These are phyloP conservation scores for Colletotrichum phormii DNA, from an alignment of 2,329 filamentous ascomycete genomes.

Conservation along the genomic window DNA sequence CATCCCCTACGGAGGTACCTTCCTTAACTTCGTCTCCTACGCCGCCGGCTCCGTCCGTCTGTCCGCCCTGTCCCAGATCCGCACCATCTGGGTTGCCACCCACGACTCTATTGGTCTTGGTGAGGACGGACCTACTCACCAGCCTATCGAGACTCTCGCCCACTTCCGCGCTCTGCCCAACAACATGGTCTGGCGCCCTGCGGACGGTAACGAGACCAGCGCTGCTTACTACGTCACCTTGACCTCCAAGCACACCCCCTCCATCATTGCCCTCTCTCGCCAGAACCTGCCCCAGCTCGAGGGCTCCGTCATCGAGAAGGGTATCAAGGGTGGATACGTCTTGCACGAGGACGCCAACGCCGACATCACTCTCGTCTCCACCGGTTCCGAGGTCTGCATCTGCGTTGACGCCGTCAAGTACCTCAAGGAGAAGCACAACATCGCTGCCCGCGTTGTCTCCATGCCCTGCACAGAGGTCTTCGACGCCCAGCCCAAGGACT, in stretches of 20 bases:
- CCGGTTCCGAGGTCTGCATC: constrained; percentile 95
- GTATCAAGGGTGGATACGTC: constrained; percentile 95
- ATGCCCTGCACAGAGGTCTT: constrained; percentile 98
- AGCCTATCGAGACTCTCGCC: constrained; percentile 97
- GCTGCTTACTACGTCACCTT: constrained; percentile 97
- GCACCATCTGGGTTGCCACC: constrained; percentile 94
- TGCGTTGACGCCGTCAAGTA: constrained; percentile 93
- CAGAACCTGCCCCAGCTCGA: constrained; percentile 99
- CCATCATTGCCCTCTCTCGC: constrained; percentile 92
- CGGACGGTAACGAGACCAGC: constrained; percentile 97
- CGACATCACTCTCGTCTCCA: constrained; percentile 89
- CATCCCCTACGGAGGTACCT: constrained; percentile 94
- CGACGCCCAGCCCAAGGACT: constrained; percentile 92
- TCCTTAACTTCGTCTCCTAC: constrained; percentile 99
- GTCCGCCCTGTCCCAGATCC: constrained; percentile 89
- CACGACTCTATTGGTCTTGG: constrained; percentile 99
- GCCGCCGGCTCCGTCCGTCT: constrained; percentile 95
- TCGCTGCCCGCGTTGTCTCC: constrained; percentile 93
- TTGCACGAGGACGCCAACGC: constrained; percentile 86
- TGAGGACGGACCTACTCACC: constrained; percentile 98
- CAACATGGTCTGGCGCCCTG: constrained; percentile 99
- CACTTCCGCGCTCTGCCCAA: constrained; percentile 99
- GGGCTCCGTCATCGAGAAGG: constrained; percentile 89
- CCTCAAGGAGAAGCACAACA: constrained; percentile 86
- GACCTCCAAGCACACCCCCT: constrained; percentile 89